phyloP scores from a whole-genome alignment of 129 eudicot species.

The Tagetes patula region DNA sequence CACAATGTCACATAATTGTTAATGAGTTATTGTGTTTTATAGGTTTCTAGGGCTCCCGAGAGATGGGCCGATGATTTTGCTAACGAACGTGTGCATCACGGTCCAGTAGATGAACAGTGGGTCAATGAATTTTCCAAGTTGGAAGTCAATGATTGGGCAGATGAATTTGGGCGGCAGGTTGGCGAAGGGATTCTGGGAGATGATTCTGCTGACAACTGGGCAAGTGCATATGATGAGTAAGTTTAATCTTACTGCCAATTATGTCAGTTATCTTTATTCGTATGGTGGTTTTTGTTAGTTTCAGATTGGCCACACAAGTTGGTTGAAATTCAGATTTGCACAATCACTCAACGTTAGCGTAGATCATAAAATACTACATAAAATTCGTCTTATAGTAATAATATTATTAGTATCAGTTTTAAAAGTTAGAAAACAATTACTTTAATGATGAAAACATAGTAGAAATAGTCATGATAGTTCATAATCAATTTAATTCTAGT shows the following conservation, averaged over 20 bases:
- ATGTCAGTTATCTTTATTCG: neutral
- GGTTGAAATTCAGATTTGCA: neutral
- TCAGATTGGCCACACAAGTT: neutral
- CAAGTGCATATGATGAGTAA: slow-evolving; percentile 96
- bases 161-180: slow-evolving; percentile 88
- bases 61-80: slow-evolving; percentile 84
- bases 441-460: no score
- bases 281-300: neutral
- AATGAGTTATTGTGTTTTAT: slow-evolving; percentile 32
- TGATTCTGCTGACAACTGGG: slow-evolving; percentile 78
- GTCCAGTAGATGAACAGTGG: slow-evolving; percentile 73
- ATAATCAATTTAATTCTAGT: no score
- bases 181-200: slow-evolving; percentile 77
- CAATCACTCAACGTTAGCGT: neutral
- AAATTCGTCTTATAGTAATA: neutral
- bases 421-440: neutral
- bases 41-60: slow-evolving; percentile 71
- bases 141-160: slow-evolving; percentile 92
- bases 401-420: no score
- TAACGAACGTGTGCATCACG: slow-evolving; percentile 63
- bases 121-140: slow-evolving; percentile 87
- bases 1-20: neutral
- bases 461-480: no score
- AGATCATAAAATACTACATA: no score
- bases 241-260: slow-evolving; percentile 26